A percentile compares a stretch with the other conserved stretches of the same genome.
phyloP scores from a whole-genome alignment of 1,284 basidiomycete genomes.

The Austroboletus niveus region DNA sequence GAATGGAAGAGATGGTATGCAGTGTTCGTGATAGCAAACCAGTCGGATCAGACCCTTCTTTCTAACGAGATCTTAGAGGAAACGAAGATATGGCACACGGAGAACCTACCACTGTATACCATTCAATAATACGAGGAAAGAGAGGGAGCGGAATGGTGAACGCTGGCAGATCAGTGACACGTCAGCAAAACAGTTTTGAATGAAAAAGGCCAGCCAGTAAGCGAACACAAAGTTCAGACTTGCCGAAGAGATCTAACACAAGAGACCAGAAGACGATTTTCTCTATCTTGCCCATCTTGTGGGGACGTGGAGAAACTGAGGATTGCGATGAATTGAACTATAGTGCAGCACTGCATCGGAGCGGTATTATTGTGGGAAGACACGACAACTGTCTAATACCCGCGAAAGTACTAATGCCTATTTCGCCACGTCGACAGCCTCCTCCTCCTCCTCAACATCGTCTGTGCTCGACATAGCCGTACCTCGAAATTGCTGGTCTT shows the following conservation, averaged over 20 bases:
- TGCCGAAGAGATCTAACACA: conserved; percentile 81
- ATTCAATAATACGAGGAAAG: conserved; percentile 86
- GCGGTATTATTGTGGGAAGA: no score
- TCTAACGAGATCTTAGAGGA: conserved; percentile 39
- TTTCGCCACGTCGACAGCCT: background rate
- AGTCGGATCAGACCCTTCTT: conserved; percentile 64
- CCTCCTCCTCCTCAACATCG: conserved; percentile 25
- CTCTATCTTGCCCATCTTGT: conserved; percentile 63
- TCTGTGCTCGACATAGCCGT: conserved; percentile 34
- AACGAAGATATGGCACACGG: background rate
- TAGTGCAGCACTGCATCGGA: no score
- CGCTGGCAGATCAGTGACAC: conserved; percentile 41
- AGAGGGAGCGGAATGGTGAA: conserved; percentile 94
- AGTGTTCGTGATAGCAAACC: conserved; percentile 74
- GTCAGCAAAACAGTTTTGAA: conserved; percentile 8
- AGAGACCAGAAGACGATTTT: conserved; percentile 81
- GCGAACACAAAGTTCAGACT: conserved; percentile 16
- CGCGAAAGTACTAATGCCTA: no score
- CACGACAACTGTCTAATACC: no score
- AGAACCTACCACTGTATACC: conserved; percentile 71
- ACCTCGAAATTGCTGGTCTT: conserved; percentile 79
- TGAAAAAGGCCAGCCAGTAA: background rate
- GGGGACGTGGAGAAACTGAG: background rate
- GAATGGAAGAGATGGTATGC: conserved; percentile 56
- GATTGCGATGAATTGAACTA: background rate